Base-by-base conservation (phyloP, 768 basidiomycete species). In the Roridomyces roridus region DNA sequence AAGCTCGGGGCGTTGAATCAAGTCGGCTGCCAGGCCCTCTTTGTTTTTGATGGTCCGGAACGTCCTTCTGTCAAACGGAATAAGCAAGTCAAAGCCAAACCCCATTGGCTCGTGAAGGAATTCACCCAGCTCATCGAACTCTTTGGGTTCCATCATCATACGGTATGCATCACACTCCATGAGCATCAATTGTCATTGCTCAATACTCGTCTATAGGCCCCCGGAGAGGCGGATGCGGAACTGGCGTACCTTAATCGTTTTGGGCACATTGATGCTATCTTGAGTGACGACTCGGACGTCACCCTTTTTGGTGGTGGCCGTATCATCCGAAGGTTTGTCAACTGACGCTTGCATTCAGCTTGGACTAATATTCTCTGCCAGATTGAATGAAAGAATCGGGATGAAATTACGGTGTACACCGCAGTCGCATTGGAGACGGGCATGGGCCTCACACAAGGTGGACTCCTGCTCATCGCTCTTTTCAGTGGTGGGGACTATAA, bases 1-100 rank as follows among this genome's bases (percentile, higher is more conserved):
- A 75, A 76, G 20, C 71, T 80, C 14, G 66, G 72, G 1, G 57
- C 68, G 1, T 65, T 84, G 8, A 63, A 79, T 2, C 54, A 71
- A 7, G 63, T 72, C 4, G 74, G 77, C 1, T 60, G 80, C 34
- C 65, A 73, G 1, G 72, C 73, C 7, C 67, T 84, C 1, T 81
- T 84, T 64, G 78, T 85, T 0, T 84, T 85, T 57, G 78, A 85
- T 67, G 82, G 83, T 0, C 71, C 74, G 0, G 46, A 69, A 18
- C 71, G 80, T 31, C 81, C 84, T 5, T 39, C 52, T 5, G 56
- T 70, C 34, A 84, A 83, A 65, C 70, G 79, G 5, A 71, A 73
- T 37, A 74, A 72, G 51, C 49, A 63, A 31, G 69, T 70, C 35
- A 51, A 59, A 44, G 59, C 60, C 55, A 63, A 68, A 65, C 60